These are phyloP conservation scores for Malassezia japonica DNA, from an alignment of 1,284 basidiomycete species.

Conservation along the genomic window DNA sequence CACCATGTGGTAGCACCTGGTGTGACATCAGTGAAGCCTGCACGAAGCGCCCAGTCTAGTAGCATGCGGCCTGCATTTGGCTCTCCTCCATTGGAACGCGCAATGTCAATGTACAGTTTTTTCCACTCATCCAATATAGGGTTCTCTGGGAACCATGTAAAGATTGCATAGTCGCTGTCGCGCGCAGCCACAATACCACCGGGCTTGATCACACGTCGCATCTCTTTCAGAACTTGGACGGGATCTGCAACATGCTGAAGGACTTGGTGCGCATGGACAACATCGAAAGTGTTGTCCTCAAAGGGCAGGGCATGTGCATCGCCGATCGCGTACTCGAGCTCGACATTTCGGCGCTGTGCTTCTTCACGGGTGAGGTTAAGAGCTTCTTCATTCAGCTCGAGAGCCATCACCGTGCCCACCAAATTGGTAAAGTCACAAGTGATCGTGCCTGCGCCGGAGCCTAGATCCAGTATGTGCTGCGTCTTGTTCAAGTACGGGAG, in stretches of 20 bases:
- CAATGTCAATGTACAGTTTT: not conserved
- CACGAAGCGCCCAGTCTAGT: not conserved
- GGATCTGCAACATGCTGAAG: slow-evolving; percentile 3
- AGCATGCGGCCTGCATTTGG: not conserved
- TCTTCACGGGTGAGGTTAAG: not conserved
- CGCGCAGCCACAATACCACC: slow-evolving; percentile 3
- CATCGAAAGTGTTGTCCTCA: not conserved
- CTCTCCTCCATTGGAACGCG: not conserved
- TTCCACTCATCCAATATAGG: not conserved
- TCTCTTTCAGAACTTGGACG: not conserved
- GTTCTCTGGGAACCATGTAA: not conserved
- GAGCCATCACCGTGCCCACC: not conserved
- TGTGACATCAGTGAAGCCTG: not conserved
- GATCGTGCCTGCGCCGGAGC: slow-evolving; percentile 3
- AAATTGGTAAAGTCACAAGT: not conserved
- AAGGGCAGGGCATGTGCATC: not conserved
- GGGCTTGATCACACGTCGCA: not conserved
- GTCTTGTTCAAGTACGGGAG: not conserved
- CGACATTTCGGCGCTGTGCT: not conserved
- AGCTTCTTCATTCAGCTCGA: not conserved
- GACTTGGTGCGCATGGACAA: slow-evolving; percentile 5
- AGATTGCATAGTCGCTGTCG: not conserved
- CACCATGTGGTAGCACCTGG: not conserved
- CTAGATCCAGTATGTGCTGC: not conserved
- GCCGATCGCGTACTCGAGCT: not conserved